Conservation (phyloP, 257 asterid species). For the Ligustrum vulgare region DNA sequence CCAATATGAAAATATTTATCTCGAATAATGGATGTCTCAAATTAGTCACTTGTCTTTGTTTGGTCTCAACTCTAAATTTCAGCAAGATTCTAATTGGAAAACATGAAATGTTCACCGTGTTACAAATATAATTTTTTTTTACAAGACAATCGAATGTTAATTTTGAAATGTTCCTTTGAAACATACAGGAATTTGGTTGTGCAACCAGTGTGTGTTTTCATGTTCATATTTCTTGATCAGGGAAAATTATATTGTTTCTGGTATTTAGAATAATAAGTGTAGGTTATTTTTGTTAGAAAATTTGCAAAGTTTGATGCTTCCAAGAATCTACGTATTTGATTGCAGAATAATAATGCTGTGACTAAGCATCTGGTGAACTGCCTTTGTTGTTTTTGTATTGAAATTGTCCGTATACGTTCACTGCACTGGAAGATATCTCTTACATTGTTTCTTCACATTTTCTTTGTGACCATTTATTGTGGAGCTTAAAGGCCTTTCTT, state of each 20-base stretch:
- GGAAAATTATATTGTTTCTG: background rate
- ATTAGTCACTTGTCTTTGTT: background rate
- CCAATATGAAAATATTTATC: background rate
- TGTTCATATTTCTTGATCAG: background rate
- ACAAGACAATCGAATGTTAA: background rate
- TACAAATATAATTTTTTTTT: background rate
- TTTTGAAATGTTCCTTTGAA: background rate
- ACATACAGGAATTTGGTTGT: background rate
- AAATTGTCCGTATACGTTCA: background rate
- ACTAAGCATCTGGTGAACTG: background rate
- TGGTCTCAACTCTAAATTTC: background rate
- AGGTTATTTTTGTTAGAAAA: background rate
- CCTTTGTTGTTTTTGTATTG: background rate
- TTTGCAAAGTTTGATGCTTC: background rate
- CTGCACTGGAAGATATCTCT: conserved; percentile 3
- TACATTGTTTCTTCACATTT: conserved; percentile 8
- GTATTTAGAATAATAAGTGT: background rate
- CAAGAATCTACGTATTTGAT: background rate
- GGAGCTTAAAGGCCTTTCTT: conserved; percentile 4
- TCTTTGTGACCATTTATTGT: conserved; percentile 6
- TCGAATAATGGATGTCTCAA: background rate
- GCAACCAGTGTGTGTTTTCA: background rate
- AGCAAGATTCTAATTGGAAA: background rate
- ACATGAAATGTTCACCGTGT: background rate
- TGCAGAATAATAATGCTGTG: background rate